Evolutionary conservation across 2,329 filamentous ascomycete species (phyloP), one percentile per base, ranked within the genome.

Genomic region (Grosmannia penicillata): DNA sequence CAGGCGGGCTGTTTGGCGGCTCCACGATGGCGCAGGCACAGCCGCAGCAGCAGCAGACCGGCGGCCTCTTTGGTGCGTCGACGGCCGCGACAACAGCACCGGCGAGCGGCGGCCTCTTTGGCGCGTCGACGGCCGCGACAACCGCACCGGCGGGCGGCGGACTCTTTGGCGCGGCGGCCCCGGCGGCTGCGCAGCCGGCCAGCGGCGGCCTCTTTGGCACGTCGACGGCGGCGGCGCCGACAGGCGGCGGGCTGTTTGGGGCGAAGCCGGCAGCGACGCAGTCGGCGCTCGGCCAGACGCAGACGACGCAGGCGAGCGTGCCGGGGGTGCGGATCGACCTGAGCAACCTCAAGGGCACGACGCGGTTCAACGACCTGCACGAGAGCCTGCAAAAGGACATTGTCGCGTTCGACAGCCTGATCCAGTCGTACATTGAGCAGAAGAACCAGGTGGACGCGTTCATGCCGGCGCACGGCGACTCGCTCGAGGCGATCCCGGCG

Each of bases 291-390:
- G n/a, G n/a, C n/a, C 48, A 48, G 30, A 45, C 42, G 24, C 37
- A 31, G 17, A 59, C 63, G 43, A 68, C 66, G 36, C 67, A 71
- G 46, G 68, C 71, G 47, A 66, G 63, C 13, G 68, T 78, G 14
- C 76, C 79, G 1, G 83, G 81, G 15, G 80, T 85, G 15, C 78
- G 82, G 51, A 82, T 93, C 50, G 82, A 91, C 56, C 60, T 82
- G 37, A 73, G 73, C 49, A 83, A 82, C 53, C 66, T 96, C 43
- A 76, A 85, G 37, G 80, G 82, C 14, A 93, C 87, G 0, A 94
- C 86, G 4, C 83, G 91, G 44, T 95, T 91, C 63, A 84, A 86
- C 53, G 89, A 94, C 56, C 77, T 94, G 22, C 75, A 82, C 43
- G 81, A 89, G 47, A 75, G 83, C 23, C 65, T 94, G 14, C 85